Conservation (phyloP, 2,329 filamentous ascomycete species). For the Fusarium miscanthi region DNA sequence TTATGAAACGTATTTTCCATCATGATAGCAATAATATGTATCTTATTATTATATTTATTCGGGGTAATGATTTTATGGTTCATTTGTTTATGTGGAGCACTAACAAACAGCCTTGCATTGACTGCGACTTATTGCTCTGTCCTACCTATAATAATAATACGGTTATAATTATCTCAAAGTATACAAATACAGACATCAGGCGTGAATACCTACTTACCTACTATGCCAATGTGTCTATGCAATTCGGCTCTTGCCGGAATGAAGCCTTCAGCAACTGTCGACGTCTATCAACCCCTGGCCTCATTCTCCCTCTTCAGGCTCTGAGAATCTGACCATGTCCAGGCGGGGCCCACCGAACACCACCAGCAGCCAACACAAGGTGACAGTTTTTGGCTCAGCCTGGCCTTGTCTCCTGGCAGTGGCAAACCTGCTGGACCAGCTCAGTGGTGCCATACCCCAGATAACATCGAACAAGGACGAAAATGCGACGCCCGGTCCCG, state of each 20-base stretch:
- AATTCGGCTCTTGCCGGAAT: conserved; percentile 29
- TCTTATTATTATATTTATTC: not conserved
- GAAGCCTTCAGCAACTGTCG: conserved; percentile 16
- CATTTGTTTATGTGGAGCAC: conserved; percentile 2
- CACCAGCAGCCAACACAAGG: conserved; percentile 4
- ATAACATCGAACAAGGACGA: conserved; percentile 37
- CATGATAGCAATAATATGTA: not conserved
- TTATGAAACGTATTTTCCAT: not conserved
- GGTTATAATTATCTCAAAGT: not conserved
- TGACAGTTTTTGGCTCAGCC: conserved; percentile 1
- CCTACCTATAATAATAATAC: not conserved
- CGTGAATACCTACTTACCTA: not conserved
- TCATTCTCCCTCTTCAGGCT: conserved; percentile 31
- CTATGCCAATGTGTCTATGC: not conserved
- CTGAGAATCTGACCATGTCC: conserved; percentile 35
- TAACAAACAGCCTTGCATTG: not conserved
- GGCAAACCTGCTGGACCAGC: conserved; percentile 22
- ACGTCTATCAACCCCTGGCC: conserved; percentile 26
- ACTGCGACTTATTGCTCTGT: not conserved
- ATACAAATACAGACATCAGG: not conserved
- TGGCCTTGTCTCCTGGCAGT: not conserved
- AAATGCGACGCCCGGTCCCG: conserved; percentile 23
- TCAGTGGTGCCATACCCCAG: conserved; percentile 40
- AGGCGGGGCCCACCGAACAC: conserved; percentile 35
- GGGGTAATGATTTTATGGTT: not conserved